Evolutionary conservation across 2,329 filamentous ascomycete genomes (phyloP).

Genomic region (Exophiala sp.): DNA sequence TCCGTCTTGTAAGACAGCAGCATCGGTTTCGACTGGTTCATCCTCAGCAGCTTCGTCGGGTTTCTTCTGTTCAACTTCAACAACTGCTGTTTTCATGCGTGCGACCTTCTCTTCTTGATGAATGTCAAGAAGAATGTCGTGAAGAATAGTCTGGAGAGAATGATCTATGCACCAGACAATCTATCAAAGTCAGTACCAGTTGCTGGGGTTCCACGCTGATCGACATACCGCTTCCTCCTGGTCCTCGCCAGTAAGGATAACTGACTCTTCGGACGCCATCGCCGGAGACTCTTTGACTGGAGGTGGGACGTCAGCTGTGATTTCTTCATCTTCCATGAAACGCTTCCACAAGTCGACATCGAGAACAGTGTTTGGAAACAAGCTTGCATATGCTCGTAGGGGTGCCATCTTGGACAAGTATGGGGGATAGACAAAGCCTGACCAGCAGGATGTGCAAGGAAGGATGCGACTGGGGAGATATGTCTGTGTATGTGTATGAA

Average conservation of each 20-base stretch:
- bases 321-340: conserved; percentile 17
- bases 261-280: conserved; percentile 16
- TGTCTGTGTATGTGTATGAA: background rate
- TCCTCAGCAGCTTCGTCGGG: conserved; percentile 30
- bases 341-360: conserved; percentile 20
- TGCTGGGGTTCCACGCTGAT: background rate
- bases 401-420: conserved; percentile 13
- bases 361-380: conserved; percentile 7
- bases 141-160: conserved; percentile 57
- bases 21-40: conserved; percentile 45
- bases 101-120: conserved; percentile 61
- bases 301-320: conserved; percentile 22
- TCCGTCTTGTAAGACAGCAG: conserved; percentile 52
- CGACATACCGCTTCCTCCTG: conserved; percentile 20
- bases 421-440: background rate
- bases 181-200: conserved; percentile 14
- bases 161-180: conserved; percentile 52
- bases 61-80: conserved; percentile 38
- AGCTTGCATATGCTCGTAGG: conserved; percentile 1
- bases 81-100: conserved; percentile 53
- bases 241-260: conserved; percentile 18
- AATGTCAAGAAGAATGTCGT: conserved; percentile 56
- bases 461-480: conserved; percentile 1
- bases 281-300: conserved; percentile 12
- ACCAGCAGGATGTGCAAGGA: background rate